Evolutionary conservation across 129 eudicot species (phyloP), one percentile per base, ranked within the genome.

Genomic region (Logfia minima): DNA sequence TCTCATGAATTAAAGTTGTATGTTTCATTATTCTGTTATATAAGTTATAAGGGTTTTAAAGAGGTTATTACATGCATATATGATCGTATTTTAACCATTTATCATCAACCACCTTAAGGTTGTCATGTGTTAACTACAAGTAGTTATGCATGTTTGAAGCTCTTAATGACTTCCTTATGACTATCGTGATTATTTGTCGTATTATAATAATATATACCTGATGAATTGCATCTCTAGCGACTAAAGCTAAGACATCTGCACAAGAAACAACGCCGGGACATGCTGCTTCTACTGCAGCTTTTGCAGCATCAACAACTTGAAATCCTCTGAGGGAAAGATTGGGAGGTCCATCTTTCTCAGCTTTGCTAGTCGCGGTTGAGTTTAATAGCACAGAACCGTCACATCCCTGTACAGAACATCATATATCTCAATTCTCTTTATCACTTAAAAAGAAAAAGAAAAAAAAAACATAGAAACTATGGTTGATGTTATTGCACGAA

Each of bases 241-340:
- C 91, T 29, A 90, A 79, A 63, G 93, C 88, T 9, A 90, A 18
- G 39, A 90, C 86, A 85, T 90, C 93, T 31, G 96, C 85, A 67
- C 96, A 90, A 68, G 93, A 90, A 6, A 88, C 96, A 19, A 81
- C 77, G 31, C 88, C 89, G 1, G 93, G 93, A 74, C 96, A 90
- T 19, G 37, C 28, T 13, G 53, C 77, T 53, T 90, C 96, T 17
- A 90, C 31, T 0, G 88, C 93, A 39, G 91, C 32, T 82, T 90
- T 90, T 9, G 80, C 89, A 13, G 80, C 85, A 71, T 88, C 93
- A 5, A 90, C 83, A 5, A 83, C 86, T 77, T 82, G 82, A 41
- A 14, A 88, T 23, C 93, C 93, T 77, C 96, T 80, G 0, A 90
- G 82, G 34, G 75, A 34, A 35, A 9, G 78, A 67, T 90, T 90